Evolutionary conservation across 306 rosid species (phyloP).

Genomic region (Cucurbita moschata): DNA sequence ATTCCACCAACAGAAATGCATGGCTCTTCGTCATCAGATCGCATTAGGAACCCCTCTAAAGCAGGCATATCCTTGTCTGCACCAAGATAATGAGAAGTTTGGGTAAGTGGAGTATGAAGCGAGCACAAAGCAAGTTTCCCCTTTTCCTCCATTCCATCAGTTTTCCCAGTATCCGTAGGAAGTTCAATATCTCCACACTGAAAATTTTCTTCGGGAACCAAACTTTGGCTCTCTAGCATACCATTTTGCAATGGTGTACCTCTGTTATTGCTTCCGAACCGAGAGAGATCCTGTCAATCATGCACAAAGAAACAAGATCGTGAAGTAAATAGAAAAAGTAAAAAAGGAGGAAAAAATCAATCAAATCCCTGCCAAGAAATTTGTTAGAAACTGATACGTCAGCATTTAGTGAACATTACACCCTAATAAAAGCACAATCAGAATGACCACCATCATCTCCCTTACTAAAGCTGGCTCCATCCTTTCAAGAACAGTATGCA

Average conservation of each 20-base stretch:
- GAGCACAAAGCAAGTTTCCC: constrained; percentile 10
- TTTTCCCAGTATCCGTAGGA: constrained; percentile 17
- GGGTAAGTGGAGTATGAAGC: constrained; percentile 22
- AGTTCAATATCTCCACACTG: constrained; percentile 18
- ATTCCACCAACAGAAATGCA: constrained; percentile 26
- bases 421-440: background rate
- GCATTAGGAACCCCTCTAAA: constrained; percentile 58
- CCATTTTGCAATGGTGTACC: background rate
- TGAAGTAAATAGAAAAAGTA: background rate
- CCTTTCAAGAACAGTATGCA: background rate
- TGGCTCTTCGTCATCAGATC: constrained; percentile 33
- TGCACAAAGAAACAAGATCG: background rate
- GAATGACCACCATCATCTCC: background rate
- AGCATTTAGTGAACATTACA: background rate
- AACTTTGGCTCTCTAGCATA: constrained; percentile 18
- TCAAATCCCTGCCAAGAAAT: background rate
- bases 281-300: background rate
- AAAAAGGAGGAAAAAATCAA: background rate
- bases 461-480: background rate
- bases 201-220: constrained; percentile 14
- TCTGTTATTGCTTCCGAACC: background rate
- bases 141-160: constrained; percentile 19
- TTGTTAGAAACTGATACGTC: background rate
- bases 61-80: constrained; percentile 40
- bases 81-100: constrained; percentile 22